Base-by-base conservation (phyloP, 768 basidiomycete species). In the Omphalotus guepiniiformis region DNA sequence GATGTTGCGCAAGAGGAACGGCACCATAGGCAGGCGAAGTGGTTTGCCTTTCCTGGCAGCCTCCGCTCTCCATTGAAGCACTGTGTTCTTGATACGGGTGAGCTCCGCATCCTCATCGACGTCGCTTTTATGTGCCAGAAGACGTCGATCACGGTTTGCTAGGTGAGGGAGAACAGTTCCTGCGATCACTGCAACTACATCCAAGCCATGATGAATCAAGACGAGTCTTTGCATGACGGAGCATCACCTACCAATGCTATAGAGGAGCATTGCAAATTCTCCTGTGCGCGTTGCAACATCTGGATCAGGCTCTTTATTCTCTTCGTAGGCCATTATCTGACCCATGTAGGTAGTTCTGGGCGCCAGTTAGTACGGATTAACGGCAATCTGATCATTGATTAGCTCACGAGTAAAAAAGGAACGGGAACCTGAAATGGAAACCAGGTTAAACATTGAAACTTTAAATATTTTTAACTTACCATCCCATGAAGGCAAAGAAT, bases 401-500 rank as follows among this genome's bases (percentile, higher is more conserved):
- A 32, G 64, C 82, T 48, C 63, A 87, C 87, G 89, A 79, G 57
- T 92, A 93, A 66, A 97, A 96, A 32, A 96, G 72, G 72, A 93
- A 97, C 1, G 94, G 94, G 60, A 97, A 97, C 91, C 88, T 87
- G 34, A 6, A 16, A 36, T 11, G 34, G 18, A 38, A 47, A 22
- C 22, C 12, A 37, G 43, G 18, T 56, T 42, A 39, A 47, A 39
- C 26, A 15, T 23, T 8, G 39, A 34, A 38, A 36, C 35, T 36
- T 21, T 35, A 46, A 18, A 29, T 22, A 15, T 39, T 37, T 11
- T 36, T 1, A 19, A 67, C 80, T 23, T 56, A 86, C 90, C 94
- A 97, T 54, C 91, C 93, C 91, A 95, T 95, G 63, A 95, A 97
- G 2, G 94, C 93, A 61, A 91, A 94, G 15, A 97, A 66, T 59